A percentile compares a stretch with the other conserved stretches of the same genome.
Evolutionary conservation across 2,329 filamentous ascomycete species (phyloP).

Genomic region (Exophiala spinifera): DNA sequence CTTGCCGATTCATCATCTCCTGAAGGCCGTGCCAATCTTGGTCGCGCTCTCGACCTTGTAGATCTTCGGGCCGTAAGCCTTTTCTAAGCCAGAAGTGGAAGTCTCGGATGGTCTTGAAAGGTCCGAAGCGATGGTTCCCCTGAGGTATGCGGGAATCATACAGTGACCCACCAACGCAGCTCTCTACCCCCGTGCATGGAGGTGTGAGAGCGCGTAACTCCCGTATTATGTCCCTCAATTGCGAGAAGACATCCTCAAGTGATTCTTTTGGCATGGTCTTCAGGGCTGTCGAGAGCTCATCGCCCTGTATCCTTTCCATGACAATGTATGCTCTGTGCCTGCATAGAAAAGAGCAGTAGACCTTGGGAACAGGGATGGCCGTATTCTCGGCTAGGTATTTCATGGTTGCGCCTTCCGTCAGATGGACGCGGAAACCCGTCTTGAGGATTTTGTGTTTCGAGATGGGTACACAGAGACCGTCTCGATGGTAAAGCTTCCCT

Average conservation of each 20-base stretch:
- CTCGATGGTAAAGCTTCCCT: conserved; percentile 28
- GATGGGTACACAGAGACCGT: conserved; percentile 31
- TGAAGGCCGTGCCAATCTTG: conserved; percentile 33
- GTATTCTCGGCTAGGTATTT: conserved; percentile 42
- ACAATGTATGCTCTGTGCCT: conserved; percentile 45
- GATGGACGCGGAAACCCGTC: conserved; percentile 31
- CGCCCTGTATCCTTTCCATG: conserved; percentile 42
- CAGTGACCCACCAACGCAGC: conserved; percentile 26
- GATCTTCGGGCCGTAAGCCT: conserved; percentile 28
- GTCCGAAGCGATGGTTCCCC: conserved; percentile 30
- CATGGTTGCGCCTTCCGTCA: conserved; percentile 43
- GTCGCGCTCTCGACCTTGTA: conserved; percentile 6
- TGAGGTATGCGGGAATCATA: conserved; percentile 32
- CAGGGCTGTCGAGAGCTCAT: conserved; percentile 28
- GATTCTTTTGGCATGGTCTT: conserved; percentile 9
- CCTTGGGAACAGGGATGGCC: conserved; percentile 45
- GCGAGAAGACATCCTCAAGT: conserved; percentile 8
- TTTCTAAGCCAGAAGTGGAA: conserved; percentile 36
- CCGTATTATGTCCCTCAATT: conserved; percentile 16
- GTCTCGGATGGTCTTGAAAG: conserved; percentile 35
- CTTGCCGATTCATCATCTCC: conserved; percentile 38
- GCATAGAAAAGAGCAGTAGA: conserved; percentile 45
- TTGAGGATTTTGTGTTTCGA: conserved; percentile 36
- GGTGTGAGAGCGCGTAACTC: conserved; percentile 23
- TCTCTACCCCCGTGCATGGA: conserved; percentile 9